phyloP scores from a whole-genome alignment of 2,329 filamentous ascomycete genomes.

The Botrytis elliptica region DNA sequence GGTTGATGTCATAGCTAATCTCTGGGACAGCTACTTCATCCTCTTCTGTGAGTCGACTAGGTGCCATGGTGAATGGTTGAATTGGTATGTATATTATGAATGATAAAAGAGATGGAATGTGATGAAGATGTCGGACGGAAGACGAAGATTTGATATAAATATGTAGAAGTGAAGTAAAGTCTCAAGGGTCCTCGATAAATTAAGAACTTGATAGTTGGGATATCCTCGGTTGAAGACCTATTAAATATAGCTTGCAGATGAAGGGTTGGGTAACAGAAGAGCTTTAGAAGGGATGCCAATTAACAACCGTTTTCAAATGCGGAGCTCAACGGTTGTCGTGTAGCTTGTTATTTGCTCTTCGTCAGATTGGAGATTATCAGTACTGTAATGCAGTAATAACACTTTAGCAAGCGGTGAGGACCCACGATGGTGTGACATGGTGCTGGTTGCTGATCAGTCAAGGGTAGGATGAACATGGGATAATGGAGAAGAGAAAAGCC shows the following conservation, averaged over 20 bases:
- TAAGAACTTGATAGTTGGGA: conserved; percentile 5
- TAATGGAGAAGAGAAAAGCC: conserved; percentile 1
- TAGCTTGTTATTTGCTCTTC: conserved; percentile 8
- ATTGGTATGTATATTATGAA: not conserved
- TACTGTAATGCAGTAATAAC: conserved; percentile 19
- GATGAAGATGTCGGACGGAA: not conserved
- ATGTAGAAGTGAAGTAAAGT: not conserved
- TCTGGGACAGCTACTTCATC: conserved; percentile 28
- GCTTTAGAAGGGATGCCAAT: conserved; percentile 13
- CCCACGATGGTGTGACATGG: conserved; percentile 19
- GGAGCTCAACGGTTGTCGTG: conserved; percentile 20
- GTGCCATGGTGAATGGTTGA: conserved; percentile 26
- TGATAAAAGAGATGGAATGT: not conserved
- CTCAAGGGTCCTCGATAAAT: not conserved
- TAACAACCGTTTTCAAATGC: conserved; percentile 17
- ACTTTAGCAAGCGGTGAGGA: conserved; percentile 20
- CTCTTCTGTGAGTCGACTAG: conserved; percentile 27
- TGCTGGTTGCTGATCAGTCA: conserved; percentile 17
- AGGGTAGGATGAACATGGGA: conserved; percentile 18
- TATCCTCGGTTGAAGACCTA: not conserved
- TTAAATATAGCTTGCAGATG: conserved; percentile 8
- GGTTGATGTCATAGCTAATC: conserved; percentile 47
- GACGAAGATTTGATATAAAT: conserved; percentile 21
- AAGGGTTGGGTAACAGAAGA: conserved; percentile 6
- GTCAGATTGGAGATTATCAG: conserved; percentile 18